Conservation (phyloP, 2,329 filamentous ascomycete species). For the Polychaeton citri region DNA sequence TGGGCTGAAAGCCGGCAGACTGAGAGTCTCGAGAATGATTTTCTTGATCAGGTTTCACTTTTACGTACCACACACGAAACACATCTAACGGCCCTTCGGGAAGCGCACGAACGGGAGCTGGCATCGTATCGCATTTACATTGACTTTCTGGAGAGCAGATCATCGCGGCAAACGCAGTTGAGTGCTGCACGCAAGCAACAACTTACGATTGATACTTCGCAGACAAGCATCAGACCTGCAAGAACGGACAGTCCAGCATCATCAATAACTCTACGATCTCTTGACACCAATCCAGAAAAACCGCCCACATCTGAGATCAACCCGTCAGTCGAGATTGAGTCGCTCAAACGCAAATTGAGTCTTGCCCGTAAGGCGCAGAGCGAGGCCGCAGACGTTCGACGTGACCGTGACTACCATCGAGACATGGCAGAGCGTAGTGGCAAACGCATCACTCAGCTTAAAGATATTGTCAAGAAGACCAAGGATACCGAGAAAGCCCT, state of each 20-base stretch:
- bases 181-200: conserved; percentile 1
- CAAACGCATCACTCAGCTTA: conserved; percentile 25
- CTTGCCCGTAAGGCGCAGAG: conserved; percentile 20
- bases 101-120: conserved; percentile 27
- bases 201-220: conserved; percentile 10
- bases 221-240: background rate
- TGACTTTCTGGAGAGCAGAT: conserved; percentile 20
- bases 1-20: background rate
- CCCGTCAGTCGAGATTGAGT: conserved; percentile 22
- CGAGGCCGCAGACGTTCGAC: conserved; percentile 20
- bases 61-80: conserved; percentile 27
- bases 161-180: background rate
- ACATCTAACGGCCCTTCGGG: conserved; percentile 22
- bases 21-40: background rate
- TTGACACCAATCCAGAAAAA: conserved; percentile 13
- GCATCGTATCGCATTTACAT: conserved; percentile 26
- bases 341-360: conserved; percentile 25
- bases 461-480: conserved; percentile 25
- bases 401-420: conserved; percentile 25
- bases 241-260: conserved; percentile 5
- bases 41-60: conserved; percentile 19
- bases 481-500: conserved; percentile 24
- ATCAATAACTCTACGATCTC: conserved; percentile 10
- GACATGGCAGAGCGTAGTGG: conserved; percentile 23
- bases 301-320: conserved; percentile 16